Conservation (phyloP, 768 basidiomycete genomes). For the Lactifluus pinguis region DNA sequence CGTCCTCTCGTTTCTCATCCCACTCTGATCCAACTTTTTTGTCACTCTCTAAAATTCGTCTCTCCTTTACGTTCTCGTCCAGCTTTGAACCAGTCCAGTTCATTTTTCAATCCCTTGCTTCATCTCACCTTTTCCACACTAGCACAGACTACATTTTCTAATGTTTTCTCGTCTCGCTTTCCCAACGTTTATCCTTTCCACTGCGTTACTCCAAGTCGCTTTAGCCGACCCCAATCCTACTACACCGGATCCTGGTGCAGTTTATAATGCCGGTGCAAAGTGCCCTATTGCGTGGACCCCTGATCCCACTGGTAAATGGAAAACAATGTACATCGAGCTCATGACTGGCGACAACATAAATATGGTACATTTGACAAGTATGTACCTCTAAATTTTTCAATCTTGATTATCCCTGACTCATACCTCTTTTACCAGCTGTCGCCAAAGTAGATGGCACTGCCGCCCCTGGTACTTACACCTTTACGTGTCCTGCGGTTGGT, state of each 20-base stretch:
- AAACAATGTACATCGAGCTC: constrained; percentile 62
- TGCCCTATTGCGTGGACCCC: constrained; percentile 54
- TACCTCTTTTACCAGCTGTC: constrained; percentile 40
- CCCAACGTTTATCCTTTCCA: constrained; percentile 14
- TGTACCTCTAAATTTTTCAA: constrained; percentile 22
- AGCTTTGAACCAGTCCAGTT: neutral
- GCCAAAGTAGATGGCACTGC: constrained; percentile 57
- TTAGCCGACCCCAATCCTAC: constrained; percentile 51
- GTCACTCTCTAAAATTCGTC: constrained; percentile 1
- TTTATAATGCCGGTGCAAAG: constrained; percentile 45
- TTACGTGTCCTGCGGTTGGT: constrained; percentile 58
- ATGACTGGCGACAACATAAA: constrained; percentile 69
- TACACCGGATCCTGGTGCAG: constrained; percentile 48
- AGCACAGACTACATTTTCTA: neutral
- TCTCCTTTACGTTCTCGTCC: neutral
- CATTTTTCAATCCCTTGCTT: neutral
- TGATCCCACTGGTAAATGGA: constrained; percentile 57
- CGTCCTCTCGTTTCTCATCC: neutral
- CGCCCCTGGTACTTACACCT: constrained; percentile 38
- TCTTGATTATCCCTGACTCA: neutral
- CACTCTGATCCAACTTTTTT: neutral
- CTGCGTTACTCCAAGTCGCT: constrained; percentile 20
- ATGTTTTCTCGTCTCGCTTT: constrained; percentile 13
- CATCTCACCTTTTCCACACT: neutral
- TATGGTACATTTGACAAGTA: constrained; percentile 63